Evolutionary conservation across 208 protist species (phyloP).

Genomic region (Crithidia sp.): DNA sequence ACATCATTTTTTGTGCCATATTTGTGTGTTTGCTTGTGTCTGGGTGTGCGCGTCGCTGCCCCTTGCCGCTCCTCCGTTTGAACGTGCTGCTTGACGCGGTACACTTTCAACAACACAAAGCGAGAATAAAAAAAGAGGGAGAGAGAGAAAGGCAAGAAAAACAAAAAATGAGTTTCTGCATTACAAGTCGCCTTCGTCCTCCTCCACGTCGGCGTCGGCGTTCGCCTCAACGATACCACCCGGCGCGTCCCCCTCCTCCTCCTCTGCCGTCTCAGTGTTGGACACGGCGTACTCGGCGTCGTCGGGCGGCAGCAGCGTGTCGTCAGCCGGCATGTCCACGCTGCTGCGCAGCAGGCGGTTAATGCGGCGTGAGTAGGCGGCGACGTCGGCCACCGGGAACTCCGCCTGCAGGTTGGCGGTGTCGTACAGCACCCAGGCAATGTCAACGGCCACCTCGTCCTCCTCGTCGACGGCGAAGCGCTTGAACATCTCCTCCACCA

Average conservation of each 20-base stretch:
- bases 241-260: constrained; percentile 15
- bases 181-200: constrained; percentile 45
- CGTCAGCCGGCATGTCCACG: constrained; percentile 78
- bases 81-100: no score
- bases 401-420: constrained; percentile 94
- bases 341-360: constrained; percentile 88
- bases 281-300: constrained; percentile 77
- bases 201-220: constrained; percentile 11
- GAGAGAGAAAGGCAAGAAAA: not conserved
- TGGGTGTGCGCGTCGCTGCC: no score
- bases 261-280: constrained; percentile 33
- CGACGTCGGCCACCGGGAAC: constrained; percentile 89
- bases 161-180: not conserved
- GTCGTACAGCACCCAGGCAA: constrained; percentile 96
- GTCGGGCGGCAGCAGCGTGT: constrained; percentile 71
- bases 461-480: constrained; percentile 84
- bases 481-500: constrained; percentile 94
- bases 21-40: no score
- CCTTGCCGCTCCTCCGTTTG: no score
- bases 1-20: no score
- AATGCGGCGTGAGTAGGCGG: constrained; percentile 84
- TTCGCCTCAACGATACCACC: not conserved
- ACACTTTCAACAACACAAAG: no score
- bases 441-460: constrained; percentile 88
- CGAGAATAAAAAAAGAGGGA: not conserved